A percentile compares a stretch with the other conserved stretches of the same genome.
Conservation (phyloP, 2,329 filamentous ascomycete species). For the Colletotrichum eleusines region DNA sequence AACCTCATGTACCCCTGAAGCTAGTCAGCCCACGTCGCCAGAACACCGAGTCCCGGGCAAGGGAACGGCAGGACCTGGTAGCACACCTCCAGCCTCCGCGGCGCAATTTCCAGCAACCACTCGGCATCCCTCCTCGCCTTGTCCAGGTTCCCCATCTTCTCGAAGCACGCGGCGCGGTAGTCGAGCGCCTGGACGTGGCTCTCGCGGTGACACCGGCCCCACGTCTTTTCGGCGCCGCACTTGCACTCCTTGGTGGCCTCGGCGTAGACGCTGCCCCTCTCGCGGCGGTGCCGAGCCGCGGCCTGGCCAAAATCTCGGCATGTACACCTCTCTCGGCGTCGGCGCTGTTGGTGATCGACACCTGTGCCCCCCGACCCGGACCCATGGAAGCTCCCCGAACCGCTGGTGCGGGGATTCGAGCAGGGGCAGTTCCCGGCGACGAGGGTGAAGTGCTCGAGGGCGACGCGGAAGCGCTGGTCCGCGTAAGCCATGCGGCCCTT, state of each 20-base stretch:
- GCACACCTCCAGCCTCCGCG: constrained; percentile 55
- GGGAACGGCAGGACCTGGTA: not conserved
- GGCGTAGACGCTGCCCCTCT: constrained; percentile 54
- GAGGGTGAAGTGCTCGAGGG: constrained; percentile 53
- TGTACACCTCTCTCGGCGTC: constrained; percentile 52
- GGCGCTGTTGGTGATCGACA: constrained; percentile 42
- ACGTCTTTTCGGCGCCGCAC: constrained; percentile 53
- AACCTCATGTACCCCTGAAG: constrained; percentile 57
- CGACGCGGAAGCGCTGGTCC: constrained; percentile 50
- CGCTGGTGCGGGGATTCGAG: constrained; percentile 11
- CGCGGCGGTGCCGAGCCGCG: constrained; percentile 48
- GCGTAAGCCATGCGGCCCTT: constrained; percentile 52
- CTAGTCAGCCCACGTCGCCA: constrained; percentile 23
- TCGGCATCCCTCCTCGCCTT: constrained; percentile 56
- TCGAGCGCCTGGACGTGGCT: constrained; percentile 57
- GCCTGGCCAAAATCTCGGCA: constrained; percentile 53
- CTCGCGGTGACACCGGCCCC: constrained; percentile 54
- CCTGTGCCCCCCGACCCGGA: constrained; percentile 45
- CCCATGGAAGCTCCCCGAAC: not conserved
- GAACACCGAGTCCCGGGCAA: not conserved
- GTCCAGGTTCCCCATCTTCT: constrained; percentile 53
- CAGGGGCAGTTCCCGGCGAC: constrained; percentile 40
- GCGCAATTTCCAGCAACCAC: constrained; percentile 58
- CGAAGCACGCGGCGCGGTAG: constrained; percentile 55
- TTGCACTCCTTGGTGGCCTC: constrained; percentile 57